These are phyloP conservation scores for Metschnikowia similis DNA, from an alignment of 805 yeast genomes.

Conservation along the genomic window DNA sequence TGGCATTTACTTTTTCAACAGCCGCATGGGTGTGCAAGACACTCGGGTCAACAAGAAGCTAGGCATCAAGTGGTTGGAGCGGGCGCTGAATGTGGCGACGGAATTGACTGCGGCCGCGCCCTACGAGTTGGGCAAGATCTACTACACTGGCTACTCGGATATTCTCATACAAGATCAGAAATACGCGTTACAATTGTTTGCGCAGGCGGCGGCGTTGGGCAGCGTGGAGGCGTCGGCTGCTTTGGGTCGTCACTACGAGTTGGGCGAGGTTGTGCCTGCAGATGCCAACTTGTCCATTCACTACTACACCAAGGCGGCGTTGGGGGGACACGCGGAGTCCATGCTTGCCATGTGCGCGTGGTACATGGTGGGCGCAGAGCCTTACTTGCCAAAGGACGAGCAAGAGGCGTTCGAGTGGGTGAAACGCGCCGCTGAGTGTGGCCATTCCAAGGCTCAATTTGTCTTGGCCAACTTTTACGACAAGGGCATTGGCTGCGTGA, in stretches of 20 bases:
- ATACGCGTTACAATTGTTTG: constrained; percentile 81
- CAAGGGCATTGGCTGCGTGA: constrained; percentile 79
- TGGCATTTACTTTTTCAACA: constrained; percentile 81
- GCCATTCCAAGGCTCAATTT: constrained; percentile 77
- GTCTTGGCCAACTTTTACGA: constrained; percentile 82
- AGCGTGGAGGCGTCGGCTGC: constrained; percentile 75
- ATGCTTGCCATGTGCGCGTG: constrained; percentile 96
- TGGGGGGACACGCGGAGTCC: constrained; percentile 80
- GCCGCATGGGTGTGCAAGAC: constrained; percentile 74
- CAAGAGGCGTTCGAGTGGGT: constrained; percentile 96
- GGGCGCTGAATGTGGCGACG: constrained; percentile 81
- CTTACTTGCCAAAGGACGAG: constrained; percentile 72
- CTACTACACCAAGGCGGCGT: constrained; percentile 87
- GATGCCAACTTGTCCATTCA: constrained; percentile 85
- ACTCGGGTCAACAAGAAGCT: constrained; percentile 68
- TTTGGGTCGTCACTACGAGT: constrained; percentile 80
- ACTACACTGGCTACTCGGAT: constrained; percentile 80
- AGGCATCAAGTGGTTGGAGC: constrained; percentile 88
- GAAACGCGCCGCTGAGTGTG: constrained; percentile 70
- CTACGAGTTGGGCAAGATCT: constrained; percentile 81
- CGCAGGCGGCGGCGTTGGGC: constrained; percentile 85
- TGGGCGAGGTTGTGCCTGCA: constrained; percentile 69
- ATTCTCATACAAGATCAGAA: constrained; percentile 76
- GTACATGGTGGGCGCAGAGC: constrained; percentile 89
- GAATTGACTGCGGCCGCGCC: constrained; percentile 92